Percentiles rank a stretch among this genome's conserved stretches.
Evolutionary conservation across 352 stramenopile genomes (phyloP).

Genomic region (Pythium sukuiense): DNA sequence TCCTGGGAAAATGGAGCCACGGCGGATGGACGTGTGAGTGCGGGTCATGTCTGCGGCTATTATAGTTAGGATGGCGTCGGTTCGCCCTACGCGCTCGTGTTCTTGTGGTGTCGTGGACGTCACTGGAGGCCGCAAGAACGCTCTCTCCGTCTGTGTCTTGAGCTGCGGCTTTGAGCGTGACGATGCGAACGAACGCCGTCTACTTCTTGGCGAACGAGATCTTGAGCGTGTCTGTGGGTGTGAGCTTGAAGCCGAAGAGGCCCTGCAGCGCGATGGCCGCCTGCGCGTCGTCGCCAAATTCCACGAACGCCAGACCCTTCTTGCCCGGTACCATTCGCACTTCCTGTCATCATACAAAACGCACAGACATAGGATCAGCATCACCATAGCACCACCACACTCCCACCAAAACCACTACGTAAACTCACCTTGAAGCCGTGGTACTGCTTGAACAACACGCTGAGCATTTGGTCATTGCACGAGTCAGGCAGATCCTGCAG

Average conservation of each 20-base stretch:
- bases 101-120: neutral
- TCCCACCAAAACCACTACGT: neutral
- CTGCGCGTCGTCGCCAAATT: constrained; percentile 92
- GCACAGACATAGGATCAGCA: neutral
- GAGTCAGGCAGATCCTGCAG: constrained; percentile 91
- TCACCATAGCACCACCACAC: neutral
- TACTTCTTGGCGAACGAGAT: constrained; percentile 89
- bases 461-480: constrained; percentile 96
- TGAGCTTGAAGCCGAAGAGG: constrained; percentile 85
- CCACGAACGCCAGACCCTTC: constrained; percentile 94
- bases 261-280: constrained; percentile 78
- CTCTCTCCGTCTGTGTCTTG: neutral
- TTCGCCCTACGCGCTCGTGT: neutral
- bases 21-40: neutral
- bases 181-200: neutral
- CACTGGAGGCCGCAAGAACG: neutral
- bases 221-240: constrained; percentile 75
- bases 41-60: neutral
- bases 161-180: neutral
- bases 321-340: constrained; percentile 94
- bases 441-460: constrained; percentile 97
- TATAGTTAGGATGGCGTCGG: neutral
- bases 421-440: constrained; percentile 89
- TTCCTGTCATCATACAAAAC: constrained; percentile 49
- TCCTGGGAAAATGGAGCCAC: neutral